phyloP scores from a whole-genome alignment of 1,139 yeast genomes.

The Lodderomyces theae region DNA sequence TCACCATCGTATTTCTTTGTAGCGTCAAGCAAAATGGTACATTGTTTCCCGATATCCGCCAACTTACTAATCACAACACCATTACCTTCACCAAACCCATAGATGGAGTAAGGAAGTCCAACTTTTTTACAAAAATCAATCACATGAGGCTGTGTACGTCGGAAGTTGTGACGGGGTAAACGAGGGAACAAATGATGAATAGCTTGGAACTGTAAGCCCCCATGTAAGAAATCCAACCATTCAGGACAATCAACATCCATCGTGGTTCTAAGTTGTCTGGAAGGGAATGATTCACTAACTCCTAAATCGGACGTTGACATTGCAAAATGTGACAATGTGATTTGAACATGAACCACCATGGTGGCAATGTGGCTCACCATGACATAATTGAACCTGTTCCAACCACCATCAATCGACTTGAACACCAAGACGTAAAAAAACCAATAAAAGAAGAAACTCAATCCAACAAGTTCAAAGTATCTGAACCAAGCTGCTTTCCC shows the following conservation, averaged over 20 bases:
- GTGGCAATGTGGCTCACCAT: slow-evolving; percentile 77
- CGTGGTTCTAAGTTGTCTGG: slow-evolving; percentile 81
- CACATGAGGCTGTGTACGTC: slow-evolving; percentile 71
- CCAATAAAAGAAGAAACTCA: slow-evolving; percentile 71
- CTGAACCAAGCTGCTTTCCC: slow-evolving; percentile 89
- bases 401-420: slow-evolving; percentile 47
- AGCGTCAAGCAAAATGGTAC: slow-evolving; percentile 68
- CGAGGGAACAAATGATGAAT: slow-evolving; percentile 89
- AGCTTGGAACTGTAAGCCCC: slow-evolving; percentile 90
- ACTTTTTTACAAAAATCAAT: slow-evolving; percentile 70
- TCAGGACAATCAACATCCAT: slow-evolving; percentile 95
- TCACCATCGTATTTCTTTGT: slow-evolving; percentile 40
- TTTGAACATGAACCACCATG: slow-evolving; percentile 90
- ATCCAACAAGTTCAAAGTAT: slow-evolving; percentile 71
- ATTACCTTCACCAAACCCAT: slow-evolving; percentile 81
- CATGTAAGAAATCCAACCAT: slow-evolving; percentile 89
- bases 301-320: slow-evolving; percentile 91
- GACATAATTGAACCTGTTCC: slow-evolving; percentile 55
- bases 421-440: slow-evolving; percentile 66
- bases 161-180: slow-evolving; percentile 80
- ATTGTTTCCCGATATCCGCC: slow-evolving; percentile 78
- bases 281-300: slow-evolving; percentile 74
- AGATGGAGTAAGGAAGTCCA: slow-evolving; percentile 80
- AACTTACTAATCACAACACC: slow-evolving; percentile 64
- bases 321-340: slow-evolving; percentile 86